phyloP scores from a whole-genome alignment of 2,329 filamentous ascomycete genomes.

The Exophiala sp. region DNA sequence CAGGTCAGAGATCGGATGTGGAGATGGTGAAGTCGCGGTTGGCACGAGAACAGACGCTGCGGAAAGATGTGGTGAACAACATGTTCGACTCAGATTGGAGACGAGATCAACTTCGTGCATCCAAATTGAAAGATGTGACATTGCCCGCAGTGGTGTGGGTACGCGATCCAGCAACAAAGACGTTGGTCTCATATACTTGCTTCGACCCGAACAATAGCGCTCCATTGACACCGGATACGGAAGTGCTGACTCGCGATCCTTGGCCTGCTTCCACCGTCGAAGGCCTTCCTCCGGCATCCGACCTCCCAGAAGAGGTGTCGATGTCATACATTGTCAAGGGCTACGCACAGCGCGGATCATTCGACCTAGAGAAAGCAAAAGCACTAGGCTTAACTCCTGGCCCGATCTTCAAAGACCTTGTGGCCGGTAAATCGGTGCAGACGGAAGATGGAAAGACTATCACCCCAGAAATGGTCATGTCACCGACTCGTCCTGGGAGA shows the following conservation, averaged over 20 bases:
- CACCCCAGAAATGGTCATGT: constrained; percentile 82
- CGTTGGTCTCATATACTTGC: constrained; percentile 58
- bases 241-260: constrained; percentile 66
- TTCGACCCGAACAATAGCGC: constrained; percentile 57
- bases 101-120: constrained; percentile 63
- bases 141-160: constrained; percentile 66
- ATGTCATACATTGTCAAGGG: constrained; percentile 83
- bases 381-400: constrained; percentile 59
- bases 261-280: constrained; percentile 68
- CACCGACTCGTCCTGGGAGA: constrained; percentile 57
- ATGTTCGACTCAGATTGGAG: constrained; percentile 78
- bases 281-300: constrained; percentile 59
- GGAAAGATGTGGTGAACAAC: constrained; percentile 59
- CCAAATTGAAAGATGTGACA: constrained; percentile 58
- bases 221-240: constrained; percentile 55
- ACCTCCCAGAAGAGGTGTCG: constrained; percentile 55
- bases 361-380: constrained; percentile 60
- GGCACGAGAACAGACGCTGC: constrained; percentile 44
- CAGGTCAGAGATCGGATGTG: constrained; percentile 43
- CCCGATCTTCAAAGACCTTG: constrained; percentile 54
- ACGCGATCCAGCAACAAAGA: constrained; percentile 54
- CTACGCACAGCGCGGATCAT: constrained; percentile 71
- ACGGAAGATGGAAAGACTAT: constrained; percentile 62
- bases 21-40: constrained; percentile 27
- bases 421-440: constrained; percentile 57